phyloP scores from a whole-genome alignment of 2,329 filamentous ascomycete genomes.

The Chaetomium strumarium region DNA sequence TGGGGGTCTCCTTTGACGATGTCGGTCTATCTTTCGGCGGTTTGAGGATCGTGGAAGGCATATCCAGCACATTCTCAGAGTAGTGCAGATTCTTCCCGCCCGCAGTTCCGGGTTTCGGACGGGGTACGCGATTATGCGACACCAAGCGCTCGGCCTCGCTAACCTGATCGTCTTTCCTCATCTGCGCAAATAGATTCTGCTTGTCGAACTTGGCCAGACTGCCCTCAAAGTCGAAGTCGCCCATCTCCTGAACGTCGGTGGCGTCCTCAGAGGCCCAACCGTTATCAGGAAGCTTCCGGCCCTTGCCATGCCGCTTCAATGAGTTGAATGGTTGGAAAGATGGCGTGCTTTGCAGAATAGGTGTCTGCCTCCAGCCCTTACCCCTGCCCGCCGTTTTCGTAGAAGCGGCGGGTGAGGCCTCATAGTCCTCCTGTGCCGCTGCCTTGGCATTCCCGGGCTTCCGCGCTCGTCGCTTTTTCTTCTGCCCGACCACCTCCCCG shows the following conservation, averaged over 20 bases:
- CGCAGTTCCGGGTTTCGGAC: constrained; percentile 60
- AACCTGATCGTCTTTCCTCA: constrained; percentile 78
- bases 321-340: constrained; percentile 59
- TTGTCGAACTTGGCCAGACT: constrained; percentile 95
- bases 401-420: constrained; percentile 19
- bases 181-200: constrained; percentile 82
- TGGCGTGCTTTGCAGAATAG: constrained; percentile 53
- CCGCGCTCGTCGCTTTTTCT: constrained; percentile 29
- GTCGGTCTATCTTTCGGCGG: constrained; percentile 22
- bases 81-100: constrained; percentile 88
- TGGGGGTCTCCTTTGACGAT: constrained; percentile 31
- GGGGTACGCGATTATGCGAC: constrained; percentile 68
- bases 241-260: constrained; percentile 86
- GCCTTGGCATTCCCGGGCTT: constrained; percentile 30
- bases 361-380: constrained; percentile 55
- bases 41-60: constrained; percentile 38
- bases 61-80: constrained; percentile 82
- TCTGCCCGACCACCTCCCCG: constrained; percentile 22
- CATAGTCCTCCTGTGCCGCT: constrained; percentile 26
- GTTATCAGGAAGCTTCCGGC: constrained; percentile 51
- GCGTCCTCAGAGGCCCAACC: constrained; percentile 96
- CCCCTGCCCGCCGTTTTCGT: constrained; percentile 32
- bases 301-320: constrained; percentile 51
- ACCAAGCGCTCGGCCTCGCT: constrained; percentile 90
- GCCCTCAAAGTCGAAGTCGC: constrained; percentile 88